Conservation (phyloP, 148 eudicot genomes). For the Silene uniflora region DNA sequence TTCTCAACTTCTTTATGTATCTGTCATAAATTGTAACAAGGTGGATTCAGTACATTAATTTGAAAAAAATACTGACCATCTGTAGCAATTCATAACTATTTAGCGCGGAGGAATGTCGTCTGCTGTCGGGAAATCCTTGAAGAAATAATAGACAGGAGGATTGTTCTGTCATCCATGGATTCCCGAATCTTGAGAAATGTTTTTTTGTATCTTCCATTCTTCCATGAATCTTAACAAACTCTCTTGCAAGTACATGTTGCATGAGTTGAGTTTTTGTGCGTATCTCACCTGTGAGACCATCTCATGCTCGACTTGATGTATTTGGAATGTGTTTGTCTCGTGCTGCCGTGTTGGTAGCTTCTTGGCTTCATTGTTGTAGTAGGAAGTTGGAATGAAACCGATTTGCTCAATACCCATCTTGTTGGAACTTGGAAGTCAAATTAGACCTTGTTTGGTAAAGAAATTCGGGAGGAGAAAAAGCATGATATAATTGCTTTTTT, state of each 20-base stretch:
- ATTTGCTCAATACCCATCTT: too few relatives aligned
- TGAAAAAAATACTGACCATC: constrained; percentile 26
- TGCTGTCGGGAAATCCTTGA: constrained; percentile 17
- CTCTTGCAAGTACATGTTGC: too few relatives aligned
- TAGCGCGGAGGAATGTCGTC: constrained; percentile 9
- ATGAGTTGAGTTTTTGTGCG: constrained; percentile 5
- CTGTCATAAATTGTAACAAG: constrained; percentile 13
- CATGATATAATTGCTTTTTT: too few relatives aligned
- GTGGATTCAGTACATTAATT: constrained; percentile 19
- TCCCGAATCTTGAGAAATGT: constrained; percentile 22
- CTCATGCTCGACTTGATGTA: too few relatives aligned
- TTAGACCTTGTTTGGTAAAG: too few relatives aligned
- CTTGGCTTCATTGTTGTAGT: too few relatives aligned
- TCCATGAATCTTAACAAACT: not conserved
- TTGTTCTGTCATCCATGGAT: constrained; percentile 21
- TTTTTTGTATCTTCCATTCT: constrained; percentile 20
- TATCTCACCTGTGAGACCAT: too few relatives aligned
- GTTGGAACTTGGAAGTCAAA: too few relatives aligned
- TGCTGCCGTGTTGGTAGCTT: too few relatives aligned
- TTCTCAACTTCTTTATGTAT: constrained; percentile 11
- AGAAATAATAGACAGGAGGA: constrained; percentile 25
- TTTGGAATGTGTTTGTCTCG: too few relatives aligned
- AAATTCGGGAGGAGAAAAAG: too few relatives aligned
- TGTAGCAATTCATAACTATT: constrained; percentile 10
- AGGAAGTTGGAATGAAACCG: too few relatives aligned